Evolutionary conservation across 2,329 filamentous ascomycete genomes (phyloP).

Genomic region (Zymoseptoria ardabiliae): DNA sequence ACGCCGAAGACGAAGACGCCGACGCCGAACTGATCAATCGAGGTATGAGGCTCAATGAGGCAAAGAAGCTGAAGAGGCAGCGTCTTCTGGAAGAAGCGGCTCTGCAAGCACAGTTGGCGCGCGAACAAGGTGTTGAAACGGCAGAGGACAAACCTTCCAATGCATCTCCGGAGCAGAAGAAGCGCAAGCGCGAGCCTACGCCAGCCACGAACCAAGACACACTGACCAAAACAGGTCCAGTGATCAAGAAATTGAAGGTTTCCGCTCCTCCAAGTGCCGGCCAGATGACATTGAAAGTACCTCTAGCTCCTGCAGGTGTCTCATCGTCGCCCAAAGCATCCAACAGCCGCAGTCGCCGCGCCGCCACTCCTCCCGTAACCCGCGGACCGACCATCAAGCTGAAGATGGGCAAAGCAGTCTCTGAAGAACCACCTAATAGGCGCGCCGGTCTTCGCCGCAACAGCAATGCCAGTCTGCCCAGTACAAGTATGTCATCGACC

Average conservation of each 20-base stretch:
- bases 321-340: slow-evolving; percentile 27
- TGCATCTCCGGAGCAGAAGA: slow-evolving; percentile 31
- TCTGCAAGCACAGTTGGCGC: slow-evolving; percentile 27
- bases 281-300: slow-evolving; percentile 27
- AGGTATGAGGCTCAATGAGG: slow-evolving; percentile 71
- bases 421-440: slow-evolving; percentile 40
- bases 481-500: slow-evolving; percentile 12
- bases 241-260: slow-evolving; percentile 32
- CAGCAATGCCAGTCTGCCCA: slow-evolving; percentile 40
- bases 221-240: slow-evolving; percentile 15
- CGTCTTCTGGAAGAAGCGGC: slow-evolving; percentile 45
- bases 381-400: slow-evolving; percentile 32
- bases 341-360: slow-evolving; percentile 14
- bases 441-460: slow-evolving; percentile 37
- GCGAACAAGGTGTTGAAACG: slow-evolving; percentile 25
- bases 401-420: slow-evolving; percentile 38
- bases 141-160: slow-evolving; percentile 4
- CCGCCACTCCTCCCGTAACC: slow-evolving; percentile 26
- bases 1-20: slow-evolving; percentile 37
- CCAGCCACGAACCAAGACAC: slow-evolving; percentile 9
- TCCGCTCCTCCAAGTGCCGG: slow-evolving; percentile 8
- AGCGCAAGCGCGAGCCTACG: slow-evolving; percentile 47
- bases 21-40: slow-evolving; percentile 61
- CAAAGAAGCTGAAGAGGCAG: slow-evolving; percentile 66
- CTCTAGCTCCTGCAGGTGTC: slow-evolving; percentile 37